Evolutionary conservation across 31 red algal genomes (phyloP), one percentile per base, ranked within the genome.

Genomic region (Porphyra umbilicalis): DNA sequence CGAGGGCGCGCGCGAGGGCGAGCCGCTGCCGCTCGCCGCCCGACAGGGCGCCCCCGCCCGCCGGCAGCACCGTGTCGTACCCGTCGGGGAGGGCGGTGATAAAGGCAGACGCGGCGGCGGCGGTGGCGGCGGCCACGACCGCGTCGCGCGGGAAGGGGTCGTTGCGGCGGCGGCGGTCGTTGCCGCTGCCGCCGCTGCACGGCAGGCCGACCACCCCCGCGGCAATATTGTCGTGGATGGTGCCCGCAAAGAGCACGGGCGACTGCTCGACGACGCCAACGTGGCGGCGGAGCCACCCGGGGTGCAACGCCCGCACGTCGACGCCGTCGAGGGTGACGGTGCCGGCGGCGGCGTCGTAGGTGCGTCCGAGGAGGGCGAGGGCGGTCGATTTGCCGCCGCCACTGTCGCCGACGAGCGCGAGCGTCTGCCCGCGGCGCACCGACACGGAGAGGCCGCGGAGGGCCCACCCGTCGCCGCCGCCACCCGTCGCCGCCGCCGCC

Each of bases 381-480:
- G 88, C 86, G 14, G 95, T 98, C 32, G 87, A 85, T 77, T 98
- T 98, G 32, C 96, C 96, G 40, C 89, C 86, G 18, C 96, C 96
- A 37, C 93, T 93, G 39, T 79, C 85, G 32, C 96, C 96, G 37
- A 94, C 94, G 35, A 99, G 35, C 9, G 97, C 97, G 25, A 96
- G 76, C 34, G 91, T 94, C 82, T 92, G 79, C 16, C 97, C 97
- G 42, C 46, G 85, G 39, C 83, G 81, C 37, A 99, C 93, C 30
- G 76, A 74, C 3, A 99, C 57, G 2, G 88, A 90, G 77, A 95
- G 75, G 18, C 92, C 94, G 38, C 89, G 87, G 20, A 99, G 82
- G 36, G 95, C 94, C 29, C 42, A 40, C 10, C 93, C 92, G 40
- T 96, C 89, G 7, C 86, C 57, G 13, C 6, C 57, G 20, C 57